phyloP scores from a whole-genome alignment of 2,329 filamentous ascomycete genomes.

The Fusarium robinianum region DNA sequence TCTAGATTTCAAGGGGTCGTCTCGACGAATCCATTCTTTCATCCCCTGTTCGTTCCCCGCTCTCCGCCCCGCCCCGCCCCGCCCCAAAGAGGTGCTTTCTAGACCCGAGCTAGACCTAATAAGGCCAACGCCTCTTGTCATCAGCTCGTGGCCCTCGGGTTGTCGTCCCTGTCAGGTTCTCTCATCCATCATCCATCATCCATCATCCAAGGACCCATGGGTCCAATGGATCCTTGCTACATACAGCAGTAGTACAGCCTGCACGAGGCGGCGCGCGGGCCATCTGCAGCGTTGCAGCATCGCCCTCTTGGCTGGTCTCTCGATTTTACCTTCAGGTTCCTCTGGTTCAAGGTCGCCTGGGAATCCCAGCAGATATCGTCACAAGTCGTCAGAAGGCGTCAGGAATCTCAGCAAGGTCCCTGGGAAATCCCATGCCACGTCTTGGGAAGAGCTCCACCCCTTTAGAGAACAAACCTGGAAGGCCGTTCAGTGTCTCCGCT shows the following conservation, averaged over 20 bases:
- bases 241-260: no score
- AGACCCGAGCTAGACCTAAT: constrained; percentile 2
- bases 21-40: neutral
- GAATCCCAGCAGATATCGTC: constrained; percentile 1
- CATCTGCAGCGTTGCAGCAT: constrained; percentile 7
- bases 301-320: neutral
- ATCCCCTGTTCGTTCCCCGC: constrained; percentile 1
- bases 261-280: constrained; percentile 8
- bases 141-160: constrained; percentile 16
- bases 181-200: constrained; percentile 6
- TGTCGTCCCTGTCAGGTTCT: constrained; percentile 5
- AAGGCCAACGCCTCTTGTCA: constrained; percentile 11
- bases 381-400: no score
- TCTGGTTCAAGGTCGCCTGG: neutral
- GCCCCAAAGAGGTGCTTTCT: constrained; percentile 20
- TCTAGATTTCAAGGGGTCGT: constrained; percentile 8
- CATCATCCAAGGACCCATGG: no score
- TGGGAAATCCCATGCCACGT: constrained; percentile 6
- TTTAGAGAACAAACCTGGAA: constrained; percentile 12
- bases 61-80: constrained; percentile 31
- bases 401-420: no score
- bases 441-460: constrained; percentile 11
- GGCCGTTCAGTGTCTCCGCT: constrained; percentile 3
- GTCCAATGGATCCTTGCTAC: no score
- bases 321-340: constrained; percentile 4